phyloP scores from a whole-genome alignment of 441 rosid species.

The Theobroma grandiflorum region DNA sequence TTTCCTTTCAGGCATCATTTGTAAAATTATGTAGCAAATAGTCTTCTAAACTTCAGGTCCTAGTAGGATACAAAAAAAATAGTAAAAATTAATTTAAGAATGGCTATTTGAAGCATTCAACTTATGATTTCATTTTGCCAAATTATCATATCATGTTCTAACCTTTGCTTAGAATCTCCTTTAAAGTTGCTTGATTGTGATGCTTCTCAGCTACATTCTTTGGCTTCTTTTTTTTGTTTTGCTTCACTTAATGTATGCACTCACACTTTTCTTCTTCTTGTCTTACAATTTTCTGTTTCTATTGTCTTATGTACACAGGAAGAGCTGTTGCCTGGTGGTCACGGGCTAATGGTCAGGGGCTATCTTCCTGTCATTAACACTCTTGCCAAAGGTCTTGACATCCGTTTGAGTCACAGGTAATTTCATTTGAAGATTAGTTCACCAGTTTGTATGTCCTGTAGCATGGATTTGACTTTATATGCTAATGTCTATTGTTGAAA shows the following conservation, averaged over 20 bases:
- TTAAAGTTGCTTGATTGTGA: conserved; percentile 16
- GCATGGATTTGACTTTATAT: conserved; percentile 21
- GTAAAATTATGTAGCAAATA: neutral
- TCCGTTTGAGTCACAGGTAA: conserved; percentile 82
- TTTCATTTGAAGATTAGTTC: conserved; percentile 10
- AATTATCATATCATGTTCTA: neutral
- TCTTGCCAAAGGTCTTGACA: conserved; percentile 92
- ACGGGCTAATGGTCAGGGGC: conserved; percentile 97
- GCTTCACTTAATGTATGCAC: neutral
- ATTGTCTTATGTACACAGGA: conserved; percentile 55
- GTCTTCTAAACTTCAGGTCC: neutral
- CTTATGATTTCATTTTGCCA: neutral
- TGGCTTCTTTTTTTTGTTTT: neutral
- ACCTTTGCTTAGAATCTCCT: neutral
- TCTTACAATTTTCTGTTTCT: neutral
- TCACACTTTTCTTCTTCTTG: neutral
- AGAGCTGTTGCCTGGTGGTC: conserved; percentile 94
- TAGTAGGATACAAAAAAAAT: neutral
- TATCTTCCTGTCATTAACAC: conserved; percentile 94
- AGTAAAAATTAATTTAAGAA: neutral
- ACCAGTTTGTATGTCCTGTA: neutral
- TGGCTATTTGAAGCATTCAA: neutral
- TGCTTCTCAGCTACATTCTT: neutral
- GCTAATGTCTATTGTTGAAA: neutral
- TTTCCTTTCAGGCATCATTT: neutral